These are phyloP conservation scores for Penicillium maclennaniae DNA, from an alignment of 495 filamentous ascomycete genomes.

Conservation along the genomic window DNA sequence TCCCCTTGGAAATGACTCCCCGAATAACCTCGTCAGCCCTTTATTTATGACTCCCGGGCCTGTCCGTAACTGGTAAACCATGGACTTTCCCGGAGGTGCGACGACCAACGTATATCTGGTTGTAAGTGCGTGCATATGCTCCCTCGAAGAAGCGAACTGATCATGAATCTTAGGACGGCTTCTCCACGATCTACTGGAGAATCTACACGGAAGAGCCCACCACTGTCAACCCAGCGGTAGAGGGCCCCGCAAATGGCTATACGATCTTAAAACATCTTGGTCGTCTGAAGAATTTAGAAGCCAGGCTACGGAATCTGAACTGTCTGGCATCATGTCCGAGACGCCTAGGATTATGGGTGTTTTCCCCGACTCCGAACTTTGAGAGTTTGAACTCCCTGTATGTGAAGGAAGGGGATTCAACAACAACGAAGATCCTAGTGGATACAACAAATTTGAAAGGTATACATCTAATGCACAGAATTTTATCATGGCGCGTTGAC, in stretches of 20 bases:
- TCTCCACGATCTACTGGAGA: constrained; percentile 48
- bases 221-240: constrained; percentile 32
- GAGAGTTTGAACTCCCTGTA: constrained; percentile 33
- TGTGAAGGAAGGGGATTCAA: constrained; percentile 25
- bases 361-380: constrained; percentile 42
- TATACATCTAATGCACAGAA: constrained; percentile 5
- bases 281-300: constrained; percentile 44
- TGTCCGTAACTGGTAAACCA: constrained; percentile 35
- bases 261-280: constrained; percentile 44
- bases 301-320: constrained; percentile 33
- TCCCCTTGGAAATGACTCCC: constrained; percentile 38
- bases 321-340: constrained; percentile 44
- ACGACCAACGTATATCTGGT: constrained; percentile 46
- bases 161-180: constrained; percentile 36
- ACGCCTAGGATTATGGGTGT: constrained; percentile 42
- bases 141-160: constrained; percentile 12
- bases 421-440: constrained; percentile 32
- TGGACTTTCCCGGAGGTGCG: constrained; percentile 47
- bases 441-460: constrained; percentile 39
- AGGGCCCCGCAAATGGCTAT: constrained; percentile 38
- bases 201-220: constrained; percentile 45
- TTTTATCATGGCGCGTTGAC: background rate
- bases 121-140: constrained; percentile 28
- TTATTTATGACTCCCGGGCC: constrained; percentile 28
- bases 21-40: constrained; percentile 22